Base-by-base conservation (phyloP, 2,329 filamentous ascomycete genomes). In the Phialocephala subalpina region DNA sequence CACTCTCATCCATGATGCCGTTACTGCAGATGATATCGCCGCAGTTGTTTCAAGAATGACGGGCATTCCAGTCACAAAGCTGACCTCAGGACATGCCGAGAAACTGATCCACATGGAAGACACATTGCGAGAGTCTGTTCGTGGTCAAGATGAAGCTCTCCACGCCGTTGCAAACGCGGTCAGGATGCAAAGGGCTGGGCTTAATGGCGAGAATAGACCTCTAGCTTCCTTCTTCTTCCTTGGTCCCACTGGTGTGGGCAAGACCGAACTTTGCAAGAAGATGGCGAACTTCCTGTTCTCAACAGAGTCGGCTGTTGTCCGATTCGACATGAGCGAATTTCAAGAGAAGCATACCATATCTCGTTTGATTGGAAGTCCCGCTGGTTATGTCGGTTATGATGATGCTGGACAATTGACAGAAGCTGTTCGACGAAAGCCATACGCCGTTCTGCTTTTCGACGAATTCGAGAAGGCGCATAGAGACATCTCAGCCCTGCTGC, bases 241-340 rank as follows among this genome's bases (percentile, higher is more conserved):
- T 3, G 96, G 96, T 0, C 96, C 96, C 5, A 98, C 96, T 0
- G 96, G 96, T 76, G 95, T 97, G 20, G 96, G 96, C 64, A 99
- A 98, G 82, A 99, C 96, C 2, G 94, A 98, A 77, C 87, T 98
- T 0, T 97, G 94, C 84, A 98, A 98, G 84, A 95, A 97, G 77
- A 90, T 99, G 73, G 96, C 96, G 1, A 87, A 86, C 65, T 98
- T 97, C 81, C 83, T 99, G 42, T 99, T 98, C 80, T 96, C 92
- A 0, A 97, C 93, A 1, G 93, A 97, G 73, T 89, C 89, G 33
- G 95, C 96, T 2, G 93, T 99, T 29, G 88, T 97, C 38, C 87
- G 96, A 38, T 98, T 98, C 78, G 96, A 98, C 79, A 98, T 98
- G 96, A 93, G 90, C 73, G 96, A 99, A 76, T 98, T 97, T 78